phyloP scores from a whole-genome alignment of 1,284 basidiomycete genomes.

The Meripilus lineatus region DNA sequence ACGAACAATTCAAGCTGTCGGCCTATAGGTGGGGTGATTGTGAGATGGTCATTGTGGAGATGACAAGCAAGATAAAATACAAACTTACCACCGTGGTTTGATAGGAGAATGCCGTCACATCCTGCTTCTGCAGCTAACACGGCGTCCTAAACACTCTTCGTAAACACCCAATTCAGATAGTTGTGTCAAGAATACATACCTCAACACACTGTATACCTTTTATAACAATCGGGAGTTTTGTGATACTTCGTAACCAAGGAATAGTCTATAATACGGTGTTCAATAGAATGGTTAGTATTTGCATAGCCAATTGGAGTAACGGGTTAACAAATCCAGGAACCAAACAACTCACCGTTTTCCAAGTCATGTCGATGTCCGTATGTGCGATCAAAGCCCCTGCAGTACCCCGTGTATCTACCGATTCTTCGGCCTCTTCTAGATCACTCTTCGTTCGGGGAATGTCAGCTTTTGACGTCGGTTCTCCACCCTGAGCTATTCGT shows the following conservation, averaged over 20 bases:
- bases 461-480: conserved; percentile 22
- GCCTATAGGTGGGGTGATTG: conserved; percentile 35
- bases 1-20: conserved; percentile 79
- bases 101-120: conserved; percentile 83
- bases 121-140: conserved; percentile 87
- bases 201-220: conserved; percentile 84
- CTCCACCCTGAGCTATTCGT: conserved; percentile 29
- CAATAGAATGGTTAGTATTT: not conserved
- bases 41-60: not conserved
- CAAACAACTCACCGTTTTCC: conserved; percentile 57
- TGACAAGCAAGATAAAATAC: conserved; percentile 19
- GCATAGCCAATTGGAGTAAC: conserved; percentile 2
- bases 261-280: conserved; percentile 46
- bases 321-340: not conserved
- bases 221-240: conserved; percentile 78
- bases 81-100: conserved; percentile 84
- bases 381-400: conserved; percentile 60
- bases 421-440: conserved; percentile 32
- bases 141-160: conserved; percentile 51
- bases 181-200: conserved; percentile 28
- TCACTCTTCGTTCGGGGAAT: conserved; percentile 27
- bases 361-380: conserved; percentile 70
- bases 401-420: conserved; percentile 48
- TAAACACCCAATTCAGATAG: conserved; percentile 1
- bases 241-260: conserved; percentile 72